phyloP scores from a whole-genome alignment of 2,329 filamentous ascomycete species.

The Zymoseptoria tritici region DNA sequence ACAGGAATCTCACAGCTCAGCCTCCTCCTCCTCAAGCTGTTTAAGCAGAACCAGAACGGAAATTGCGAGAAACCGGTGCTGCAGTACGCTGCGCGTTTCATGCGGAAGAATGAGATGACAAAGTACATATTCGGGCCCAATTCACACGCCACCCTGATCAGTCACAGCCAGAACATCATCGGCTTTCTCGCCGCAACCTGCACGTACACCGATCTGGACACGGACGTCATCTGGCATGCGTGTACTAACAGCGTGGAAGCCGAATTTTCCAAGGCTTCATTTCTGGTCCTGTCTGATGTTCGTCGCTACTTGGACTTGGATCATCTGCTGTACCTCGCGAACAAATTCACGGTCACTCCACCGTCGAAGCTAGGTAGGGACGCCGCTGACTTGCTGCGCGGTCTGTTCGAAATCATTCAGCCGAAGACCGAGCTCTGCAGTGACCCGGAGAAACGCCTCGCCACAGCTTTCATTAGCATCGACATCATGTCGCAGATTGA shows the following conservation, averaged over 20 bases:
- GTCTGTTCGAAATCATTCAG: slow-evolving; percentile 12
- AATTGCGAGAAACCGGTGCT: slow-evolving; percentile 47
- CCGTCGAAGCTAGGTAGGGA: slow-evolving; percentile 18
- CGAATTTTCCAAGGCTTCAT: slow-evolving; percentile 71
- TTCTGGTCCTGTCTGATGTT: slow-evolving; percentile 55
- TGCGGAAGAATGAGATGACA: slow-evolving; percentile 64
- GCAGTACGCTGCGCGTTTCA: slow-evolving; percentile 59
- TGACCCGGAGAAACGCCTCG: slow-evolving; percentile 8
- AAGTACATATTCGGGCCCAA: slow-evolving; percentile 84
- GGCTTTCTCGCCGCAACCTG: slow-evolving; percentile 77
- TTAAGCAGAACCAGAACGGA: slow-evolving; percentile 39
- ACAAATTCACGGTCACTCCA: slow-evolving; percentile 54
- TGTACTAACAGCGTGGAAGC: slow-evolving; percentile 76
- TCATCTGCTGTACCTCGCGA: slow-evolving; percentile 58
- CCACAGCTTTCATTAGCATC: slow-evolving; percentile 21
- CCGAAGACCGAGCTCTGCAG: slow-evolving; percentile 1
- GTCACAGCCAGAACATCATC: slow-evolving; percentile 72
- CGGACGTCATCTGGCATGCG: slow-evolving; percentile 76
- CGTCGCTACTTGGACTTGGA: slow-evolving; percentile 37
- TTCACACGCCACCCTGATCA: slow-evolving; percentile 85
- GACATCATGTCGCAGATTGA: slow-evolving; percentile 19
- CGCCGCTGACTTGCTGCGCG: slow-evolving; percentile 18
- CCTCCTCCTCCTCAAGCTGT: slow-evolving; percentile 59
- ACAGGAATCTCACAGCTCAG: slow-evolving; percentile 71
- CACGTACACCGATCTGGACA: slow-evolving; percentile 63